Evolutionary conservation across 306 rosid species (phyloP).

Genomic region (Comarum palustre): DNA sequence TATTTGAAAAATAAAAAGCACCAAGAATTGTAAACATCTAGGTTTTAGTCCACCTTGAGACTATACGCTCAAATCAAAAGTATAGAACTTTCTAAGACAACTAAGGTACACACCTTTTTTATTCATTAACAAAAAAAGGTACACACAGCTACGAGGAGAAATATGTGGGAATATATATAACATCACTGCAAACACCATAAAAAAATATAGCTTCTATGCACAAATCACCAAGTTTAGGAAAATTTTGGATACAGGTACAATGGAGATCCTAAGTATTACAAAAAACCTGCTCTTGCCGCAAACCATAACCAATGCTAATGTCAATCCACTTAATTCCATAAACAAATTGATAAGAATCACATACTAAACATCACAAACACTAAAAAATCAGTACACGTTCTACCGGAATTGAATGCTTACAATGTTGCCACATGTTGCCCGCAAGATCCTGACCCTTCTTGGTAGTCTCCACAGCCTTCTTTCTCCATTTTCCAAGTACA

Average conservation of each 20-base stretch:
- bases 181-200: neutral
- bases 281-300: neutral
- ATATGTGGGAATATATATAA: neutral
- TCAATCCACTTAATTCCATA: neutral
- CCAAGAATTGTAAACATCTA: neutral
- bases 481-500: constrained; percentile 83
- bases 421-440: constrained; percentile 95
- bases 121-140: too few species aligned
- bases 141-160: neutral
- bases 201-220: neutral
- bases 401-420: constrained; percentile 36
- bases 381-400: neutral
- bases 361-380: neutral
- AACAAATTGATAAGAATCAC: neutral
- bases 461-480: constrained; percentile 89
- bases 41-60: neutral
- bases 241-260: neutral
- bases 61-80: neutral
- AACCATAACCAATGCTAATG: neutral
- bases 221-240: neutral
- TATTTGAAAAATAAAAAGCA: neutral
- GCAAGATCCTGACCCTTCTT: constrained; percentile 96
- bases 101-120: neutral
- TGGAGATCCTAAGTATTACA: neutral
- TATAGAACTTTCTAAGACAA: neutral